phyloP scores from a whole-genome alignment of 2,329 filamentous ascomycete species.

The Ilyonectria destructans region DNA sequence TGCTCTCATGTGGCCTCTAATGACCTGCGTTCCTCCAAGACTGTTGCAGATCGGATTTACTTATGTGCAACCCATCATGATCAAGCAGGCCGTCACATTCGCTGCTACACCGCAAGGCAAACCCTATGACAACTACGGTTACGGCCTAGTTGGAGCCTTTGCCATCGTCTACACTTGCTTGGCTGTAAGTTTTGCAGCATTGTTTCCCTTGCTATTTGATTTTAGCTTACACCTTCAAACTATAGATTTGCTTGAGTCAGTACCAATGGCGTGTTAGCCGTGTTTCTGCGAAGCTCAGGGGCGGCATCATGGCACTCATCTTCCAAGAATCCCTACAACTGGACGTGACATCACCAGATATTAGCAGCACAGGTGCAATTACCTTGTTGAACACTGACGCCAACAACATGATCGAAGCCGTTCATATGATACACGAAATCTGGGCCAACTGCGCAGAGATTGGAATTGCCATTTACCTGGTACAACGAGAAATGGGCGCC shows the following conservation, averaged over 20 bases:
- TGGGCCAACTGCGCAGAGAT: slow-evolving; percentile 48
- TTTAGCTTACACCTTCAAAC: neutral
- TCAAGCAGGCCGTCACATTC: slow-evolving; percentile 41
- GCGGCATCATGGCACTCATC: slow-evolving; percentile 46
- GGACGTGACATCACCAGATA: slow-evolving; percentile 38
- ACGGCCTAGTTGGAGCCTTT: slow-evolving; percentile 50
- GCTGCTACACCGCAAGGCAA: slow-evolving; percentile 38
- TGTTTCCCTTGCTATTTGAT: neutral
- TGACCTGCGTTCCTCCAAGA: slow-evolving; percentile 35
- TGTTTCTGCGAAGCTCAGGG: slow-evolving; percentile 47
- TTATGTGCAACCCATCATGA: slow-evolving; percentile 49
- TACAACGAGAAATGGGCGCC: slow-evolving; percentile 57
- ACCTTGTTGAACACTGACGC: slow-evolving; percentile 50
- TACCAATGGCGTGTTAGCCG: slow-evolving; percentile 46
- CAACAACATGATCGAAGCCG: slow-evolving; percentile 45
- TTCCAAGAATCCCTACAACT: slow-evolving; percentile 46
- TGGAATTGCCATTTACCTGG: slow-evolving; percentile 47
- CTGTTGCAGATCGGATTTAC: slow-evolving; percentile 47
- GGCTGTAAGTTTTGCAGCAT: slow-evolving; percentile 35
- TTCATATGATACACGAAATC: slow-evolving; percentile 42
- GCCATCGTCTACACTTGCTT: slow-evolving; percentile 47
- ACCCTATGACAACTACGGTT: slow-evolving; percentile 43
- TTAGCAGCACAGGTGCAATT: slow-evolving; percentile 43
- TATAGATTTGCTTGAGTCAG: slow-evolving; percentile 44
- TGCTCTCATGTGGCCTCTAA: slow-evolving; percentile 26